A percentile compares a stretch with the other conserved stretches of the same genome.
phyloP scores from a whole-genome alignment of 345 rosid genomes.

The Euphorbia pulcherrima region DNA sequence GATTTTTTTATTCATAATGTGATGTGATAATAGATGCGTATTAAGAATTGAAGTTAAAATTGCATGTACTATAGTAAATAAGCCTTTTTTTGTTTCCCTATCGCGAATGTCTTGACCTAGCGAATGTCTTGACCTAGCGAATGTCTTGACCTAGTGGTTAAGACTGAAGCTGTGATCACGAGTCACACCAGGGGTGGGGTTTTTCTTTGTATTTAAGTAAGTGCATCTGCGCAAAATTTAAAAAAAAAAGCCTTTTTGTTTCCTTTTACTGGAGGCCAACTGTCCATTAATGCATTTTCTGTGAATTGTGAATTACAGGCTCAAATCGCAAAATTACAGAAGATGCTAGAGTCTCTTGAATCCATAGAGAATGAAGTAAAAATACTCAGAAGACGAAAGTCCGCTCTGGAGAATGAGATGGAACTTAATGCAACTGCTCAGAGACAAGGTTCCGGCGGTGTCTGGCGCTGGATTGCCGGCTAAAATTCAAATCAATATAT shows the following conservation, averaged over 20 bases:
- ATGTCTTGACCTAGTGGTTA: too few species aligned
- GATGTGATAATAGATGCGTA: neutral
- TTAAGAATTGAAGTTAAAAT: neutral
- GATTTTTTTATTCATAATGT: neutral
- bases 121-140: too few species aligned
- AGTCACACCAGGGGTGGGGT: too few species aligned
- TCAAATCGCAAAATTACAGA: constrained; percentile 79
- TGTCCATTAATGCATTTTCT: constrained; percentile 1
- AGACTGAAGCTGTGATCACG: too few species aligned
- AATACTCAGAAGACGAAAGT: constrained; percentile 71
- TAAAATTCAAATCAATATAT: constrained; percentile 12
- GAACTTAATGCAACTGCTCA: constrained; percentile 44
- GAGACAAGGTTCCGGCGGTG: constrained; percentile 80
- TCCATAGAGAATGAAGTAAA: constrained; percentile 78
- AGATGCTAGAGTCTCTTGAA: constrained; percentile 67
- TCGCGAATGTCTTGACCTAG: too few species aligned
- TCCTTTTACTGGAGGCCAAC: neutral
- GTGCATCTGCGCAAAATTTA: too few species aligned
- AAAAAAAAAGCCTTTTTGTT: too few species aligned
- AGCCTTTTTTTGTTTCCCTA: neutral
- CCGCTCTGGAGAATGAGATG: constrained; percentile 55
- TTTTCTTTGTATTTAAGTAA: too few species aligned
- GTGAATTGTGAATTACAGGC: constrained; percentile 48
- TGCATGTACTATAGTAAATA: neutral
- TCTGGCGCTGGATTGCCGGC: constrained; percentile 73